A percentile compares a stretch with the other conserved stretches of the same genome.
Evolutionary conservation across 345 rosid species (phyloP).

Genomic region (Populus pruinosa): DNA sequence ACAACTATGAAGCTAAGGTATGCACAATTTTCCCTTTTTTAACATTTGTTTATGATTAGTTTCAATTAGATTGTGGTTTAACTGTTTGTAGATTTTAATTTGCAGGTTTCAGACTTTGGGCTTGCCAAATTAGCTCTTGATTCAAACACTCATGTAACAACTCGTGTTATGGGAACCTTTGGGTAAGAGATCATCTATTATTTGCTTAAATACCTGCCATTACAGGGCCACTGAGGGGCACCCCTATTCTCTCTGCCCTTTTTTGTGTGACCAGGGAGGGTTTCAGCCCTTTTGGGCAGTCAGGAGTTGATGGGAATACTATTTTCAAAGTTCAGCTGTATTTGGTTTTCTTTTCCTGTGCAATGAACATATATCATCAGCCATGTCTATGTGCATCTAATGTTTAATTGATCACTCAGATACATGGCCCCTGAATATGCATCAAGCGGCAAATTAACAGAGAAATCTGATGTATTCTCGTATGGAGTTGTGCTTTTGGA

Average conservation of each 20-base stretch:
- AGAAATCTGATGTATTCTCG: constrained; percentile 92
- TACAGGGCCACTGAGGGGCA: neutral
- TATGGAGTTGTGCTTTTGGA: constrained; percentile 93
- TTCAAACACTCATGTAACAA: constrained; percentile 77
- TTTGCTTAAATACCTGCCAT: constrained; percentile 1
- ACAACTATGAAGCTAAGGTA: constrained; percentile 85
- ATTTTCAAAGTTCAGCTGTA: neutral
- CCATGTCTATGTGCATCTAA: constrained; percentile 3
- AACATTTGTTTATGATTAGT: constrained; percentile 4
- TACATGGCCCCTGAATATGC: constrained; percentile 99
- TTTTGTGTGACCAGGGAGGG: neutral
- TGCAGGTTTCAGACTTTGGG: constrained; percentile 97
- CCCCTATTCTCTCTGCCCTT: neutral
- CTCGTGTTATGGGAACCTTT: constrained; percentile 97
- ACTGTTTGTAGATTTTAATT: constrained; percentile 17
- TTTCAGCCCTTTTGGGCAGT: neutral
- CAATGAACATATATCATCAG: neutral
- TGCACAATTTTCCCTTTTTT: constrained; percentile 13
- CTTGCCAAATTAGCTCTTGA: constrained; percentile 93
- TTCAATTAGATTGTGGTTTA: constrained; percentile 17
- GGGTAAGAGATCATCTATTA: constrained; percentile 52
- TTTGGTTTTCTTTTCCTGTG: neutral
- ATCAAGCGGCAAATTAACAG: constrained; percentile 89
- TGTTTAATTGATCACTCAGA: constrained; percentile 38
- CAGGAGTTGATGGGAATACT: neutral